Conservation (phyloP, 2,329 filamentous ascomycete genomes). For the Alternaria solani region DNA sequence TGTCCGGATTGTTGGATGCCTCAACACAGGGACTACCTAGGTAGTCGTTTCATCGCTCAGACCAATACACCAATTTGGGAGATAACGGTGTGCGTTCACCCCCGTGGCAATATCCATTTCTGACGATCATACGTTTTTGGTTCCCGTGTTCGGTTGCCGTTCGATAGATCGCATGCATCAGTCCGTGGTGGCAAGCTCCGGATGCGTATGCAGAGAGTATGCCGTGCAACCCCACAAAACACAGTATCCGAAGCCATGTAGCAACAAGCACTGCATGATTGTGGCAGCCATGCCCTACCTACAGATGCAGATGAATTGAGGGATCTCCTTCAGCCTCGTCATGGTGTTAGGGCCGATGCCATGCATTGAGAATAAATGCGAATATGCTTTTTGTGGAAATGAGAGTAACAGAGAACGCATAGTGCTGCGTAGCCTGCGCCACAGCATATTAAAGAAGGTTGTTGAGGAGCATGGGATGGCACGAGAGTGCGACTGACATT, state of each 20-base stretch:
- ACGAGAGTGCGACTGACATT: background rate
- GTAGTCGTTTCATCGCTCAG: background rate
- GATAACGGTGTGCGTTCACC: background rate
- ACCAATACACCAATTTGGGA: background rate
- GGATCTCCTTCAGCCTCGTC: background rate
- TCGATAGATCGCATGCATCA: background rate
- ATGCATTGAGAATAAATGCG: background rate
- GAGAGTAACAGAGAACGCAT: background rate
- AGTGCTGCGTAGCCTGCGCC: background rate
- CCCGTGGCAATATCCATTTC: background rate
- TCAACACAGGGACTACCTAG: background rate
- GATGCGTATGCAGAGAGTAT: background rate
- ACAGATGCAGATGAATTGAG: background rate
- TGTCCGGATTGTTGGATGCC: background rate
- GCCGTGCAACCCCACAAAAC: constrained; percentile 2
- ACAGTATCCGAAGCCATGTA: constrained; percentile 5
- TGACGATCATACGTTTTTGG: constrained; percentile 1
- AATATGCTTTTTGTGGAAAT: background rate
- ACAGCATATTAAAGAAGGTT: background rate
- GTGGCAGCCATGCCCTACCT: background rate
- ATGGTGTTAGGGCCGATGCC: background rate
- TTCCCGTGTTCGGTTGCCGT: constrained; percentile 1
- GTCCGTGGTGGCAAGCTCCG: background rate
- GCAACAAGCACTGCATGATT: constrained; percentile 1
- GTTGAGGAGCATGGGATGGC: background rate